phyloP scores from a whole-genome alignment of 2,329 filamentous ascomycete genomes.

The Aspergillus amoenus region DNA sequence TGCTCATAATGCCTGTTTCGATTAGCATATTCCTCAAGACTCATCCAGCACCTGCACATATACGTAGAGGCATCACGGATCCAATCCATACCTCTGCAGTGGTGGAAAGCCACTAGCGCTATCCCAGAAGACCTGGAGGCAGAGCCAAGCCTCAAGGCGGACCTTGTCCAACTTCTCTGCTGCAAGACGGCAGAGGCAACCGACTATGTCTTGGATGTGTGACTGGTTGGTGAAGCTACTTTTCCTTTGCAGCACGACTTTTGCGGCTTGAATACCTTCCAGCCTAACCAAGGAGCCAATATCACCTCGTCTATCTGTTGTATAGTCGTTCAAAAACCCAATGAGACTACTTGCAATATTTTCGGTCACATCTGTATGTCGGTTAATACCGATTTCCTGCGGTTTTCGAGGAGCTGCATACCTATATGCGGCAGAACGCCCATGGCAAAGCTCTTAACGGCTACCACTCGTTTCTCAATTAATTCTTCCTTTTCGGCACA shows the following conservation, averaged over 20 bases:
- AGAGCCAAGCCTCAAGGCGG: constrained; percentile 55
- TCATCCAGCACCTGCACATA: background rate
- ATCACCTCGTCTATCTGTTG: constrained; percentile 83
- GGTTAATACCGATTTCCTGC: constrained; percentile 18
- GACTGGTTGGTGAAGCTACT: constrained; percentile 10
- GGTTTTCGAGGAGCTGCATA: constrained; percentile 19
- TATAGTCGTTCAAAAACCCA: constrained; percentile 75
- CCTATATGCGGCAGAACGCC: constrained; percentile 39
- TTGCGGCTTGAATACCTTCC: constrained; percentile 71
- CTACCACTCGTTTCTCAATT: constrained; percentile 43
- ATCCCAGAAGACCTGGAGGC: constrained; percentile 43
- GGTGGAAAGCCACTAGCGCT: constrained; percentile 32
- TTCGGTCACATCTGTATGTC: constrained; percentile 28
- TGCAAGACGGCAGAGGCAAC: constrained; percentile 64
- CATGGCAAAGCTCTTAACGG: constrained; percentile 39
- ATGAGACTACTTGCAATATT: constrained; percentile 31
- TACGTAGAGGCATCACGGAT: background rate
- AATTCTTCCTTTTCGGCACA: constrained; percentile 37
- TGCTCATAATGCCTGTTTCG: constrained; percentile 40
- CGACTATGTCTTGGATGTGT: constrained; percentile 29
- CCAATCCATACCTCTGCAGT: constrained; percentile 40
- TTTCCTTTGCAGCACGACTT: constrained; percentile 28
- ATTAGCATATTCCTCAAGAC: constrained; percentile 13
- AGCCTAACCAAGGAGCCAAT: constrained; percentile 82
- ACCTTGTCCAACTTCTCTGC: constrained; percentile 91